Evolutionary conservation across 495 filamentous ascomycete species (phyloP), one percentile per base, ranked within the genome.

Genomic region (Achaetomiella virescens): DNA sequence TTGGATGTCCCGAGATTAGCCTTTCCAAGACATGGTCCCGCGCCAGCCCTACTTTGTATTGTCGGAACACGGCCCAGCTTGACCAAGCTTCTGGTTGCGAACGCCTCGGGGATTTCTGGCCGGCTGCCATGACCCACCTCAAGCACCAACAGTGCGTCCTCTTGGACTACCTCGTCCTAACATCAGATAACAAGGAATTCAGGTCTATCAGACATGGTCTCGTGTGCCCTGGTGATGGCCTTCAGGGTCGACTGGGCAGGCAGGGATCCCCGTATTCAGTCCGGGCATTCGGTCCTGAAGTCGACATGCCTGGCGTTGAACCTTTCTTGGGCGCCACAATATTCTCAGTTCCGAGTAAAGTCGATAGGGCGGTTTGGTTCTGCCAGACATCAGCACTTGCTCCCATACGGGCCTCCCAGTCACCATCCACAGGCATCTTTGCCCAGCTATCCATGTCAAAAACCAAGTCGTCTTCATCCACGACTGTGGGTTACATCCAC

Each of bases 1-100:
- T 74, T 69, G 73, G 70, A 62, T 60, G 62, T 61, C 51, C 64
- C 67, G 69, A 61, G 53, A 58, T 65, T 60, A 59, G 57, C 56
- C 58, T 22, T 27, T 49, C 59, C 52, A 52, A 58, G 60, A 55
- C 51, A 59, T 56, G 50, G 48, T 57, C 46, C 54, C 46, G 43
- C 38, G 21, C 41, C 46, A 57, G 37, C 45, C 36, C 37, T 43
- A n/a, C n/a, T n/a, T n/a, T n/a, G n/a, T n/a, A 48, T 27, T 51
- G 44, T 21, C 53, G 31, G 51, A 33, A 38, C 49, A 61, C 56
- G 61, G 59, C 62, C 64, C 63, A 61, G 59, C 50, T 61, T 59
- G 52, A 49, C 47, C 44, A 40, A 52, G 56, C 51, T 35, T 61
- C 52, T 61, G 51, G 61, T 55, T 49, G 44, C 47, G 47, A 52